These are phyloP conservation scores for Acidiella bohemica DNA, from an alignment of 495 filamentous ascomycete genomes.

Conservation along the genomic window DNA sequence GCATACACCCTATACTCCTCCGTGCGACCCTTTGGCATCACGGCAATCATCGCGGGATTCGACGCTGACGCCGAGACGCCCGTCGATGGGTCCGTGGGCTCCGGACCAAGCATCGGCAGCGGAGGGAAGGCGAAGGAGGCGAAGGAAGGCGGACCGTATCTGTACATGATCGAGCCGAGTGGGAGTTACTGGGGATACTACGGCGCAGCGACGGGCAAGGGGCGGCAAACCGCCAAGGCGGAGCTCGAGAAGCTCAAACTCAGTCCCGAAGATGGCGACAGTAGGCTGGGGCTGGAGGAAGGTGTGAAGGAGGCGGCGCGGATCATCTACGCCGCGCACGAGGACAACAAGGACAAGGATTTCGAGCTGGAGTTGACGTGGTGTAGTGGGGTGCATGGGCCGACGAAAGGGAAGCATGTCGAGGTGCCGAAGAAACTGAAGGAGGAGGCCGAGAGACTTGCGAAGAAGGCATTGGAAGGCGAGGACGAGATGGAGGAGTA, in stretches of 20 bases:
- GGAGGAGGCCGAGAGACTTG: constrained; percentile 70
- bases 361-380: constrained; percentile 99
- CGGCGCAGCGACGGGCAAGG: constrained; percentile 92
- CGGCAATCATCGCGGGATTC: constrained; percentile 86
- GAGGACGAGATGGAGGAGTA: constrained; percentile 33
- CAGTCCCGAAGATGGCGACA: constrained; percentile 39
- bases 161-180: constrained; percentile 98
- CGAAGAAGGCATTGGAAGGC: constrained; percentile 32
- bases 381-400: constrained; percentile 68
- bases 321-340: constrained; percentile 93
- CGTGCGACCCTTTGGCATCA: constrained; percentile 91
- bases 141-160: constrained; percentile 71
- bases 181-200: constrained; percentile 98
- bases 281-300: constrained; percentile 62
- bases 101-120: constrained; percentile 58
- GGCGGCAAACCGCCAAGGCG: constrained; percentile 87
- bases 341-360: constrained; percentile 96
- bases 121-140: constrained; percentile 65
- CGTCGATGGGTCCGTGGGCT: constrained; percentile 80
- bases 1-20: constrained; percentile 93
- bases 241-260: constrained; percentile 96
- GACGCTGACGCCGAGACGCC: constrained; percentile 65
- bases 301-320: constrained; percentile 91
- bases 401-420: constrained; percentile 81
- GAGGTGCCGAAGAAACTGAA: constrained; percentile 79